A percentile compares a stretch with the other conserved stretches of the same genome.
Evolutionary conservation across 1,284 basidiomycete genomes (phyloP).

Genomic region (Inonotus obliquus): DNA sequence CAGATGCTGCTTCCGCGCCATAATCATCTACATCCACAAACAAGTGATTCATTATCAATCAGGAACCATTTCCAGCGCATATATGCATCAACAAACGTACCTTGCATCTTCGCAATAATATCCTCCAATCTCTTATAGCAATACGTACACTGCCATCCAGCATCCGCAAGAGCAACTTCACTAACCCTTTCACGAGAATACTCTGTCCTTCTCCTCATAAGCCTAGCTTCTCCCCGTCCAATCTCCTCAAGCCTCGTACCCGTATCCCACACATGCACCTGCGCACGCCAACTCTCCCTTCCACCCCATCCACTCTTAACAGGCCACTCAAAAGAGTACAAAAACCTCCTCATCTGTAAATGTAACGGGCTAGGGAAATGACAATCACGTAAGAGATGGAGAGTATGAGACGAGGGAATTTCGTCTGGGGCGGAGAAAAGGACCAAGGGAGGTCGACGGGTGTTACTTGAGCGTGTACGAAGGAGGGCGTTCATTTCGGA

Average conservation of each 20-base stretch:
- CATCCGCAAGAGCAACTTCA: slow-evolving; percentile 33
- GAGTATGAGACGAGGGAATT: slow-evolving; percentile 32
- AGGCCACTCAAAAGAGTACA: slow-evolving; percentile 37
- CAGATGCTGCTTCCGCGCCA: slow-evolving; percentile 25
- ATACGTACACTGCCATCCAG: slow-evolving; percentile 28
- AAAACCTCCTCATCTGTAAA: slow-evolving; percentile 35
- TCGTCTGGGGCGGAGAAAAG: slow-evolving; percentile 41
- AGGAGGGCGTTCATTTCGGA: slow-evolving; percentile 14
- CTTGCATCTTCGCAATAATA: slow-evolving; percentile 26
- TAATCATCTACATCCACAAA: slow-evolving; percentile 27
- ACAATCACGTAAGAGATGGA: slow-evolving; percentile 34
- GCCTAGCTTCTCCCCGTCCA: neutral
- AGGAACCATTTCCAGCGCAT: neutral
- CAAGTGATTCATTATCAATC: neutral
- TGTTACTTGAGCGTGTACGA: slow-evolving; percentile 8
- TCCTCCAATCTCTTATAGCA: slow-evolving; percentile 34
- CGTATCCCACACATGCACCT: slow-evolving; percentile 27
- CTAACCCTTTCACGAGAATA: slow-evolving; percentile 31
- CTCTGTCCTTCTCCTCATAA: slow-evolving; percentile 10
- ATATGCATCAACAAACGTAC: slow-evolving; percentile 28
- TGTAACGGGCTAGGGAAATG: slow-evolving; percentile 31
- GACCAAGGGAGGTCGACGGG: slow-evolving; percentile 25
- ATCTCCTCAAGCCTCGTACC: slow-evolving; percentile 5
- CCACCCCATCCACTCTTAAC: slow-evolving; percentile 9
- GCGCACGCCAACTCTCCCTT: slow-evolving; percentile 30